Base-by-base conservation (phyloP, 805 yeast genomes). In the Teunomyces pallodes region DNA sequence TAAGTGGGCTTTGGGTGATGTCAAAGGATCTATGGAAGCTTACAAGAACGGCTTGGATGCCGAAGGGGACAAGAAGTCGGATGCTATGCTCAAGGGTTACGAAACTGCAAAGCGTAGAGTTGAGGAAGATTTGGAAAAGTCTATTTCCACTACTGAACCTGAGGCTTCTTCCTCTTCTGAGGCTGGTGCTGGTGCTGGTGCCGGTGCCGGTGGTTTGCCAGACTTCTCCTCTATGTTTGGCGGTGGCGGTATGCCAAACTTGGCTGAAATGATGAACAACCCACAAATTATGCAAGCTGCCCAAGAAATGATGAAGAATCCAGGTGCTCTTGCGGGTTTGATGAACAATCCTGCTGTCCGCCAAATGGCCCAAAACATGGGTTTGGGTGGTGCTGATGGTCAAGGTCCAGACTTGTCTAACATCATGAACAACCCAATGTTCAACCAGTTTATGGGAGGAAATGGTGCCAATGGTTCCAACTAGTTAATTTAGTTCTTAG, bases 241-340 rank as follows among this genome's bases (percentile, higher is more conserved):
- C 4, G 6, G 24, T 35, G 74, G 73, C 43, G 91, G 90, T 17
- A 80, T 83, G 74, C 84, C 89, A 56, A 77, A 80, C 54, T 73
- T 90, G 48, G 74, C 82, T 42, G 81, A 83, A 28, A 66, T 91
- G 72, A 77, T 91, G 84, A 83, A 79, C 68, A 90, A 91, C 69
- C 99, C 99, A n/a, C 92, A 85, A 68, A 67, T 92, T 52, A 86
- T 86, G 86, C 87, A 85, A 67, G 90, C 90, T 65, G 96, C 96
- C 39, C 91, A 87, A 68, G 80, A 80, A 61, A 76, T 90, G 82
- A 88, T 90, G 96, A 81, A 82, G 46, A 83, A 90, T 64, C 97
- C 97, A 32, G 77, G 72, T 31, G 89, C 94, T 42, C 70, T 90
- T 75, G 75, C 72, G 51, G 81, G 82, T 43, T 70, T 91, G 63